A percentile compares a stretch with the other conserved stretches of the same genome.
These are phyloP conservation scores for Brassica rapa DNA, from an alignment of 345 rosid species.

Conservation along the genomic window DNA sequence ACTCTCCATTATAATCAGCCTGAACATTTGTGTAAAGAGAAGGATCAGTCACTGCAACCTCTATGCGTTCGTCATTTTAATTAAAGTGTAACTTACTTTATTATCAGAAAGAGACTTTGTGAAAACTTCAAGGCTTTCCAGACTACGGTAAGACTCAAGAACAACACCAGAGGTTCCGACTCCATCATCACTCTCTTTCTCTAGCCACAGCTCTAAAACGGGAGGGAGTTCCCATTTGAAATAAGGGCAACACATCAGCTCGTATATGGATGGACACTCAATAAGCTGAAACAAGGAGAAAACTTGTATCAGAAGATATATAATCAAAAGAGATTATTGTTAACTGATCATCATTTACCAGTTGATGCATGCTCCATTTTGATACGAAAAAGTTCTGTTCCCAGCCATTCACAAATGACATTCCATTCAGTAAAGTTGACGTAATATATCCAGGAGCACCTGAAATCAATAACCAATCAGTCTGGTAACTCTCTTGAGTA, in stretches of 20 bases:
- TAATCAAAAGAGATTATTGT: neutral
- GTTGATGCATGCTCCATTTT: constrained; percentile 99
- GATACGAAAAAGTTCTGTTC: constrained; percentile 94
- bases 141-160: constrained; percentile 70
- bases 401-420: constrained; percentile 98
- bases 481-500: neutral
- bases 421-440: constrained; percentile 83
- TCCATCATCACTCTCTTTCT: constrained; percentile 46
- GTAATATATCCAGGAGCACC: constrained; percentile 92
- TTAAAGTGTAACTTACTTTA: constrained; percentile 50
- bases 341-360: constrained; percentile 48
- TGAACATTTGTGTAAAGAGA: constrained; percentile 25
- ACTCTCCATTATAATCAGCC: constrained; percentile 66
- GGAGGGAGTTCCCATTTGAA: constrained; percentile 70
- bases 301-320: neutral
- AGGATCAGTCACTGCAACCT: neutral
- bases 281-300: constrained; percentile 58
- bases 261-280: constrained; percentile 88
- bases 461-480: constrained; percentile 37
- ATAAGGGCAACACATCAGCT: constrained; percentile 74
- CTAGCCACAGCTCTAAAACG: constrained; percentile 73
- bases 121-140: constrained; percentile 59
- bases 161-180: constrained; percentile 49
- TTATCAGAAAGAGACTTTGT: constrained; percentile 71
- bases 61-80: neutral